Evolutionary conservation across 805 yeast genomes (phyloP).

Genomic region (Yarrowia divulgata): DNA sequence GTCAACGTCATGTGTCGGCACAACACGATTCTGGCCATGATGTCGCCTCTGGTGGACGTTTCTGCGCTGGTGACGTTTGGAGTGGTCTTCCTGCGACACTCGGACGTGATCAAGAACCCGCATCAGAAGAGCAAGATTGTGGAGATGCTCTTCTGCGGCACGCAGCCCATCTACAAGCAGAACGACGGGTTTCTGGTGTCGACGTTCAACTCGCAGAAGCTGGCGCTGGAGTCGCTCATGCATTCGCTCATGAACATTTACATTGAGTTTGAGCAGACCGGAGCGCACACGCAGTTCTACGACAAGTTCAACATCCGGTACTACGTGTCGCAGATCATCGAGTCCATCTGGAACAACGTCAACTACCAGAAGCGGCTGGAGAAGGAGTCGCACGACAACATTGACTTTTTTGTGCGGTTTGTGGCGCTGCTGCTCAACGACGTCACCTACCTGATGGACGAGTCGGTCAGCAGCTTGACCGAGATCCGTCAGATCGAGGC

Average conservation of each 20-base stretch:
- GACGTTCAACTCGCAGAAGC: conserved; percentile 66
- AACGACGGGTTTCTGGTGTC: conserved; percentile 70
- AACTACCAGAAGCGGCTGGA: conserved; percentile 72
- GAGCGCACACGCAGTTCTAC: conserved; percentile 92
- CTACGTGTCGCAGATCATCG: conserved; percentile 81
- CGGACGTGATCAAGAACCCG: conserved; percentile 77
- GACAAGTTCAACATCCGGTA: conserved; percentile 93
- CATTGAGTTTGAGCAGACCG: conserved; percentile 95
- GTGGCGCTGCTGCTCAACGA: conserved; percentile 96
- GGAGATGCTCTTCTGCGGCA: conserved; percentile 79
- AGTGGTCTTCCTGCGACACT: conserved; percentile 75
- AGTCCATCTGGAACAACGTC: conserved; percentile 80
- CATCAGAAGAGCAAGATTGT: conserved; percentile 87
- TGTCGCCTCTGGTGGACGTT: conserved; percentile 66
- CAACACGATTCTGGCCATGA: conserved; percentile 37
- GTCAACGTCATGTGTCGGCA: conserved; percentile 40
- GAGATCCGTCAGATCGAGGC: conserved; percentile 72
- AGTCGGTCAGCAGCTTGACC: conserved; percentile 78
- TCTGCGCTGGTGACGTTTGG: conserved; percentile 68
- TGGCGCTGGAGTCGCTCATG: conserved; percentile 70
- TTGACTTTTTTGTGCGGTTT: conserved; percentile 87
- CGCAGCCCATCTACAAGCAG: conserved; percentile 54
- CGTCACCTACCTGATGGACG: conserved; percentile 89
- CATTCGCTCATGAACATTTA: conserved; percentile 88
- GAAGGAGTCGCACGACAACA: conserved; percentile 68